These are phyloP conservation scores for Saturnispora silvae DNA, from an alignment of 805 yeast genomes.

Conservation along the genomic window DNA sequence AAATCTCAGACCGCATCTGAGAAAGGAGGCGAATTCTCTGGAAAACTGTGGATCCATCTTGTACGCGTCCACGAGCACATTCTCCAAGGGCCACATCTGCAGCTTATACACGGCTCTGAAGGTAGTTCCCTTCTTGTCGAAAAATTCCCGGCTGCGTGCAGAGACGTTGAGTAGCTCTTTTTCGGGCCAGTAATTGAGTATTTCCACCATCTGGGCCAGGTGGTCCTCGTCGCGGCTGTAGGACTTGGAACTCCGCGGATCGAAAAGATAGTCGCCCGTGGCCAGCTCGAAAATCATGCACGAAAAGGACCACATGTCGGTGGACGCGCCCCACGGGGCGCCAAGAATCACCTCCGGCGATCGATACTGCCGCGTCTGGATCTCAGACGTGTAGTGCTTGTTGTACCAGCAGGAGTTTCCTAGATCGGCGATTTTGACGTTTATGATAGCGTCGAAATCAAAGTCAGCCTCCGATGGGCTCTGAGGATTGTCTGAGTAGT, in stretches of 20 bases:
- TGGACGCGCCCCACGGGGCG: slow-evolving; percentile 50
- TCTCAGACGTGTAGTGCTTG: slow-evolving; percentile 56
- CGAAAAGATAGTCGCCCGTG: slow-evolving; percentile 53
- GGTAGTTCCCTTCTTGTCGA: slow-evolving; percentile 26
- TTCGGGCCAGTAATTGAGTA: slow-evolving; percentile 29
- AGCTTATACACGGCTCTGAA: slow-evolving; percentile 36
- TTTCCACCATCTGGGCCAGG: slow-evolving; percentile 50
- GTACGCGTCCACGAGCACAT: slow-evolving; percentile 40
- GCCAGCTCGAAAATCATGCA: slow-evolving; percentile 49
- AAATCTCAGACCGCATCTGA: slow-evolving; percentile 39
- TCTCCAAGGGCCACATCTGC: slow-evolving; percentile 41
- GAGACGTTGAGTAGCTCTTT: slow-evolving; percentile 32
- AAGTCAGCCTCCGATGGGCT: too few relatives aligned
- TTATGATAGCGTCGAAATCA: slow-evolving; percentile 26
- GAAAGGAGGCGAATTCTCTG: slow-evolving; percentile 34
- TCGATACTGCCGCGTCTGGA: slow-evolving; percentile 59
- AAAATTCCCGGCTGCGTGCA: slow-evolving; percentile 30
- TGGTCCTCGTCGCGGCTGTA: slow-evolving; percentile 51
- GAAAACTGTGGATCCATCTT: slow-evolving; percentile 32
- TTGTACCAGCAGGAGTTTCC: slow-evolving; percentile 61
- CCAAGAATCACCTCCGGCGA: slow-evolving; percentile 55
- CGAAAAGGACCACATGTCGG: slow-evolving; percentile 52
- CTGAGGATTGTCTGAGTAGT: too few relatives aligned
- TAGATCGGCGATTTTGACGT: slow-evolving; percentile 55
- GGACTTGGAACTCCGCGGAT: slow-evolving; percentile 42